phyloP scores from a whole-genome alignment of 139 green algal species.

The Coelastrella sp. region DNA sequence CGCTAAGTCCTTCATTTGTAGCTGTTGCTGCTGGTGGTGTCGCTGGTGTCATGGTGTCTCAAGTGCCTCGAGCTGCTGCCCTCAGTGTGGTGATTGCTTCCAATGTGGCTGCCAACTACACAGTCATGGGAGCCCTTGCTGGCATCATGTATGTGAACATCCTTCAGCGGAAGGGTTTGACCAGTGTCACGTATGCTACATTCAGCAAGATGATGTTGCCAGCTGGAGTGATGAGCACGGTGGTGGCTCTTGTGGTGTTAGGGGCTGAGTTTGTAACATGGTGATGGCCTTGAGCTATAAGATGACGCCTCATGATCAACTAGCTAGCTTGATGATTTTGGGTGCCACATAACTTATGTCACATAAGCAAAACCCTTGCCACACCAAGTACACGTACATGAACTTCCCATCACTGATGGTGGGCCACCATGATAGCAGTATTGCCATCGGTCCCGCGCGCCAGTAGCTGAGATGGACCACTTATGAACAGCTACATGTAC shows the following conservation, averaged over 20 bases:
- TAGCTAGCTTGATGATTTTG: too few relatives aligned
- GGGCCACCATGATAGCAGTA: too few relatives aligned
- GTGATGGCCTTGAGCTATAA: too few relatives aligned
- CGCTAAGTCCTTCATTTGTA: conserved; percentile 45
- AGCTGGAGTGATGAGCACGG: conserved; percentile 36
- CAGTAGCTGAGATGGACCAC: too few relatives aligned
- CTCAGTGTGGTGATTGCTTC: conserved; percentile 57
- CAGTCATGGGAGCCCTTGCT: conserved; percentile 62
- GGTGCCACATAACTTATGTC: too few relatives aligned
- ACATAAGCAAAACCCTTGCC: too few relatives aligned
- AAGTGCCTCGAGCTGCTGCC: conserved; percentile 29
- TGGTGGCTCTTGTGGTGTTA: neutral
- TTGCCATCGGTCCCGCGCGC: too few relatives aligned
- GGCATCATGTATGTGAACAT: conserved; percentile 64
- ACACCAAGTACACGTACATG: too few relatives aligned
- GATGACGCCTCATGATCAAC: too few relatives aligned
- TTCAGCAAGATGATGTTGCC: conserved; percentile 55
- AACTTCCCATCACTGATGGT: too few relatives aligned
- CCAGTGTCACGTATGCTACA: conserved; percentile 22
- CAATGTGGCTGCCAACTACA: conserved; percentile 64
- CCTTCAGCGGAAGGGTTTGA: conserved; percentile 6
- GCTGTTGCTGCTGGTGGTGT: neutral
- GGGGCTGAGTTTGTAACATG: conserved; percentile 36
- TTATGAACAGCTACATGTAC: too few relatives aligned
- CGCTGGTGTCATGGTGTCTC: neutral